These are phyloP conservation scores for Aspergillus taichungensis DNA, from an alignment of 495 filamentous ascomycete genomes.

Conservation along the genomic window DNA sequence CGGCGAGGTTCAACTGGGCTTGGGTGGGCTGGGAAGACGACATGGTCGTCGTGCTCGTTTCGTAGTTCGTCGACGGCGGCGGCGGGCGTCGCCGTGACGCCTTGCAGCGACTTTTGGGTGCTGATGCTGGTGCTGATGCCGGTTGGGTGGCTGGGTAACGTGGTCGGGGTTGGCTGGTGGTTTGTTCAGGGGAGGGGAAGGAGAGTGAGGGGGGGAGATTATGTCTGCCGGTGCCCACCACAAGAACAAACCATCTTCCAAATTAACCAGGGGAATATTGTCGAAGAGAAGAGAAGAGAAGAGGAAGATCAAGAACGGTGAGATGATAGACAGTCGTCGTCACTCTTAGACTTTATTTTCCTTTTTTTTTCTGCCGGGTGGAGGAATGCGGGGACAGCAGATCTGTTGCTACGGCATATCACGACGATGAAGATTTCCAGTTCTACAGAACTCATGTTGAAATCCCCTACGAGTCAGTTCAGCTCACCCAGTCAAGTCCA, in stretches of 20 bases:
- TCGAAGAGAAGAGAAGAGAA: not conserved
- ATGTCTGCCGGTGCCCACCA: conserved; percentile 1
- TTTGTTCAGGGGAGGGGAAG: not conserved
- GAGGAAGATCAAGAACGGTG: not conserved
- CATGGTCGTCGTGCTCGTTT: conserved; percentile 2
- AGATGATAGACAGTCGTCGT: not conserved
- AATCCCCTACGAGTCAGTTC: no score
- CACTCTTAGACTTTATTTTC: conserved; percentile 3
- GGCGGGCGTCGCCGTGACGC: no score
- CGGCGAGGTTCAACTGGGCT: conserved; percentile 20
- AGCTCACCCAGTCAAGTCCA: no score
- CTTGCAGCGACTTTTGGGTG: no score
- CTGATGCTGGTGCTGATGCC: not conserved
- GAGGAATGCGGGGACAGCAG: conserved; percentile 19
- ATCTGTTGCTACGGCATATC: conserved; percentile 2
- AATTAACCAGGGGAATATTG: not conserved
- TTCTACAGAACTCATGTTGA: no score
- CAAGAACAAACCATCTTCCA: conserved; percentile 9
- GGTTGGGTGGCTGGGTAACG: not conserved
- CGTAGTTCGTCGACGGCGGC: not conserved
- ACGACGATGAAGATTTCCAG: no score
- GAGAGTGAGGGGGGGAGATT: not conserved
- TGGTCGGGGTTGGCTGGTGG: no score
- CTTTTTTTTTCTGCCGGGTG: conserved; percentile 7
- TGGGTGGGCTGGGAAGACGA: conserved; percentile 14